Evolutionary conservation across 495 filamentous ascomycete genomes (phyloP), one percentile per base, ranked within the genome.

Genomic region (Annulohypoxylon maeteangense): DNA sequence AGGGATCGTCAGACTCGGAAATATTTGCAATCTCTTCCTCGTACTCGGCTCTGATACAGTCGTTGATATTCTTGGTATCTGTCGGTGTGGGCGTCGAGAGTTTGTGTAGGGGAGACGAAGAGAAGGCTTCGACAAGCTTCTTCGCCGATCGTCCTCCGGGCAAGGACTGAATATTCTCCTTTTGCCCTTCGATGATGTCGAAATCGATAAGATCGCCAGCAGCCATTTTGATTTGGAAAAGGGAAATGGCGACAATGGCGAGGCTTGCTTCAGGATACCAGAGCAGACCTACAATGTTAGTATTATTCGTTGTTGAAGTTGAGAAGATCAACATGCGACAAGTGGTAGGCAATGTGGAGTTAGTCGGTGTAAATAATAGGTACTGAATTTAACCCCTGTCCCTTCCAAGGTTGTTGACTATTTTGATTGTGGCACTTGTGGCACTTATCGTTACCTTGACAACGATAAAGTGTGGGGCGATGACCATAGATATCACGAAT

Each of bases 151-250:
- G 89, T 36, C 95, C 95, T 51, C 92, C 91, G 1, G 96, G 93
- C 40, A 98, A 86, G 11, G 94, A 90, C 76, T 97, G 94, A 44
- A 98, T 97, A 76, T 99, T 98, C 80, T 99, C 95, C 81, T 99
- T 99, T 75, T 97, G 94, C 45, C 86, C 87, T 78, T 99, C 95
- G 81, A 99, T 98, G 67, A 98, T 89, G 67, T 97, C 91, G 84
- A 99, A 98, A 80, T 96, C 88, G 76, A 97, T 92, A 14, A 84
- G 72, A 77, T 86, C 82, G 63, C 82, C 81, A 61, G 76, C 79
- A 66, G 83, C 79, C 84, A 87, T 88, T 60, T 73, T 82, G 36
- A n/a, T 61, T 8, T 60, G n/a, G 51, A 36, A 25, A n/a, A 42
- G 45, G 55, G 8, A 12, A 61, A 70, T 69, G 61, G 53, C 56